These are phyloP conservation scores for Cercospora brassicicola DNA, from an alignment of 2,329 filamentous ascomycete genomes.

Conservation along the genomic window DNA sequence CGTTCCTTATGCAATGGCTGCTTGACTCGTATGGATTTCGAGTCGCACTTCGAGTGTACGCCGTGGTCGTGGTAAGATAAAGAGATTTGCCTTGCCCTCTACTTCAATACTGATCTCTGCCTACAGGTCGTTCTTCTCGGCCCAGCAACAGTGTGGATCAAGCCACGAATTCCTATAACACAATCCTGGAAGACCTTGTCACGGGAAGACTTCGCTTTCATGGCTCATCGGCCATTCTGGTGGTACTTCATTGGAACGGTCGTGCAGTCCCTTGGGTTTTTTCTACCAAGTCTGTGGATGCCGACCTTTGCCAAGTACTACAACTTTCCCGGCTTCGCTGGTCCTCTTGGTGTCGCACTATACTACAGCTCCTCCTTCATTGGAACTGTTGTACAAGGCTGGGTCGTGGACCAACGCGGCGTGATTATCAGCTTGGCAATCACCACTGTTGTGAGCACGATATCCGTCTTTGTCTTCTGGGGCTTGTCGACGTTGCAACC, in stretches of 20 bases:
- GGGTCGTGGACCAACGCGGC: conserved; percentile 42
- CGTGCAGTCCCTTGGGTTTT: conserved; percentile 46
- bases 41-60: neutral
- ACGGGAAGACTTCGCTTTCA: neutral
- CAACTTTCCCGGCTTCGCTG: conserved; percentile 39
- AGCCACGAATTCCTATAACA: neutral
- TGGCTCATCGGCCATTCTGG: neutral
- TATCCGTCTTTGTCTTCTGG: conserved; percentile 48
- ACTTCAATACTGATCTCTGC: conserved; percentile 48
- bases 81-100: conserved; percentile 26
- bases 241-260: conserved; percentile 32
- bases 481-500: conserved; percentile 46
- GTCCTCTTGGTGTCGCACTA: conserved; percentile 43
- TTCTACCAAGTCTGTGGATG: conserved; percentile 47
- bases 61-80: neutral
- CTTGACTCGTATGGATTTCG: conserved; percentile 36
- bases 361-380: conserved; percentile 42
- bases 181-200: neutral
- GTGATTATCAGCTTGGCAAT: conserved; percentile 43
- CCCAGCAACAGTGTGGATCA: neutral
- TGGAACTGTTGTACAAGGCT: conserved; percentile 43
- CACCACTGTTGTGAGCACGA: conserved; percentile 39
- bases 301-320: conserved; percentile 43
- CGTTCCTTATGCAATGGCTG: conserved; percentile 46
- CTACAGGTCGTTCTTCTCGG: conserved; percentile 44